Evolutionary conservation across 768 basidiomycete genomes (phyloP).

Genomic region (Omphalotus guepiniiformis): DNA sequence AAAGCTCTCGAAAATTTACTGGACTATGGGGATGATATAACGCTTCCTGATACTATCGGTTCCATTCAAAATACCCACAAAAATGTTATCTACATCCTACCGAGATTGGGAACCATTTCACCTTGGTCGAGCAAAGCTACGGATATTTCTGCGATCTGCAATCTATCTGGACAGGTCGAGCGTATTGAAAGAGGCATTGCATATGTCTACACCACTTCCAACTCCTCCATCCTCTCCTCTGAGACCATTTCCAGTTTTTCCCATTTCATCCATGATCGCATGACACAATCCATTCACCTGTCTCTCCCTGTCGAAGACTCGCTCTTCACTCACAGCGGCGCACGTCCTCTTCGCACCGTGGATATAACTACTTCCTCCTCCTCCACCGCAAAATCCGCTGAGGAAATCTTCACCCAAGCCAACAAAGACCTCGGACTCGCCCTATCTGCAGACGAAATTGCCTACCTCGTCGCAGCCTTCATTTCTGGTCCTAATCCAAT

Average conservation of each 20-base stretch:
- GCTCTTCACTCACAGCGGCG: conserved; percentile 57
- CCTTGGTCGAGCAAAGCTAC: conserved; percentile 99
- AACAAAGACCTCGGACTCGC: conserved; percentile 89
- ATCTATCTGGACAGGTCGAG: conserved; percentile 64
- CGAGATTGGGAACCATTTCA: conserved; percentile 87
- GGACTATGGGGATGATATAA: conserved; percentile 77
- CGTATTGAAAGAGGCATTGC: conserved; percentile 84
- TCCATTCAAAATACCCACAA: conserved; percentile 27
- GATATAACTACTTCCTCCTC: conserved; percentile 41
- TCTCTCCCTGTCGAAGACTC: conserved; percentile 51
- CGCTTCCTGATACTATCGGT: conserved; percentile 38
- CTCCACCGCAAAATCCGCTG: conserved; percentile 34
- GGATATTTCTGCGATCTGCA: conserved; percentile 88
- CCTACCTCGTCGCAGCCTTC: conserved; percentile 89
- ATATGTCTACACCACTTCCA: conserved; percentile 54
- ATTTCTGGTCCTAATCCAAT: conserved; percentile 63
- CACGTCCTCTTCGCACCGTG: conserved; percentile 68
- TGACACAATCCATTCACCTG: conserved; percentile 82
- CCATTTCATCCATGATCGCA: conserved; percentile 86
- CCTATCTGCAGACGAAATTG: conserved; percentile 83
- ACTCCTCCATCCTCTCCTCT: conserved; percentile 35
- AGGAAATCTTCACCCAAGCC: conserved; percentile 62
- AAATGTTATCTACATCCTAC: conserved; percentile 69
- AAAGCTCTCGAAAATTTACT: conserved; percentile 66
- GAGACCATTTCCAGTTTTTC: conserved; percentile 52